phyloP scores from a whole-genome alignment of 2,329 filamentous ascomycete species.

The Acarospora socialis region DNA sequence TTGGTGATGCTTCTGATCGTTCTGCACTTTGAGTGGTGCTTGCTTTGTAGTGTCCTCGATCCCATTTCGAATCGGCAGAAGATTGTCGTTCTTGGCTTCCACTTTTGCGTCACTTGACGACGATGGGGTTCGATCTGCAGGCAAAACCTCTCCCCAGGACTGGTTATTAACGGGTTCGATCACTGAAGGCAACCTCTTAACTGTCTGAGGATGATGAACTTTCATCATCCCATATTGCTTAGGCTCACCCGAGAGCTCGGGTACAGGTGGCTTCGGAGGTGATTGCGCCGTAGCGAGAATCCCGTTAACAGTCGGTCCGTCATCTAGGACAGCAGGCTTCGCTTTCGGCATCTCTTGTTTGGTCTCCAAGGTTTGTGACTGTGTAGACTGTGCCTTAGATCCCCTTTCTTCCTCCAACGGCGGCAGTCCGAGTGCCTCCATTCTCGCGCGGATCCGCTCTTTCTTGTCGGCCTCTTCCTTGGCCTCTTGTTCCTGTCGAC shows the following conservation, averaged over 20 bases:
- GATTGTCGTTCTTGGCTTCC: not conserved
- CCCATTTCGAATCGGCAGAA: not conserved
- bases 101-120: not conserved
- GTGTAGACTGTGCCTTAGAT: conserved; percentile 3
- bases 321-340: conserved; percentile 4
- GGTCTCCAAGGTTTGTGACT: too few species aligned
- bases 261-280: conserved; percentile 45
- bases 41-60: not conserved
- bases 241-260: conserved; percentile 41
- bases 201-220: conserved; percentile 41
- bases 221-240: conserved; percentile 51
- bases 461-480: conserved; percentile 42
- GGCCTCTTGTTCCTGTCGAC: conserved; percentile 39
- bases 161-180: conserved; percentile 23
- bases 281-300: conserved; percentile 28
- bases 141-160: conserved; percentile 5
- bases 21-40: conserved; percentile 12
- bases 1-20: conserved; percentile 21
- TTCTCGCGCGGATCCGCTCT: conserved; percentile 42
- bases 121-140: not conserved
- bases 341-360: too few species aligned
- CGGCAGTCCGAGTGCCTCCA: conserved; percentile 37
- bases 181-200: conserved; percentile 30
- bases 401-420: conserved; percentile 16
- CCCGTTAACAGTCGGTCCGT: too few species aligned